phyloP scores from a whole-genome alignment of 305 asterid species.

The Fraxinus xanthoxyloides region DNA sequence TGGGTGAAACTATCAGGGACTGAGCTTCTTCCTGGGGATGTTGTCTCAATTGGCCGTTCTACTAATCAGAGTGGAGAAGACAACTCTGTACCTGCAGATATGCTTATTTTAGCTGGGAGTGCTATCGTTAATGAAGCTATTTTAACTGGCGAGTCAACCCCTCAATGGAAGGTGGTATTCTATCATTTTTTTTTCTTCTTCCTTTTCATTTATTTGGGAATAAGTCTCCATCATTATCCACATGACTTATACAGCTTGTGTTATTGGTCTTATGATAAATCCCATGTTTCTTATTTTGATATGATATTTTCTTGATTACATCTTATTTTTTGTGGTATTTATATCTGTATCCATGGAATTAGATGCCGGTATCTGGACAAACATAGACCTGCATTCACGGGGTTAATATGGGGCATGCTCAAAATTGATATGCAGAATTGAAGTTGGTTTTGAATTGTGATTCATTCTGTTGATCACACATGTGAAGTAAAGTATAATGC shows the following conservation, averaged over 20 bases:
- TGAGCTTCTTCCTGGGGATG: constrained; percentile 92
- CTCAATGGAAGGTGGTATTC: constrained; percentile 88
- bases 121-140: constrained; percentile 97
- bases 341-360: background rate
- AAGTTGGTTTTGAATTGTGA: background rate
- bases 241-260: background rate
- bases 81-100: constrained; percentile 94
- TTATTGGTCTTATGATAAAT: background rate
- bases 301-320: background rate
- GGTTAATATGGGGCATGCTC: background rate
- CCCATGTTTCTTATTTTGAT: background rate
- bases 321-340: background rate
- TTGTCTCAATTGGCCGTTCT: constrained; percentile 93
- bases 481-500: background rate
- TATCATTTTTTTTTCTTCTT: background rate
- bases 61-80: constrained; percentile 81
- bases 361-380: background rate
- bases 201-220: background rate
- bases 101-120: constrained; percentile 97
- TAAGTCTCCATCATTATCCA: background rate
- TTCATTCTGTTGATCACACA: background rate
- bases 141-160: constrained; percentile 96
- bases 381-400: background rate
- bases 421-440: background rate
- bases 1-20: constrained; percentile 93